phyloP scores from a whole-genome alignment of 2,329 filamentous ascomycete species.

The Stemphylium lycopersici region DNA sequence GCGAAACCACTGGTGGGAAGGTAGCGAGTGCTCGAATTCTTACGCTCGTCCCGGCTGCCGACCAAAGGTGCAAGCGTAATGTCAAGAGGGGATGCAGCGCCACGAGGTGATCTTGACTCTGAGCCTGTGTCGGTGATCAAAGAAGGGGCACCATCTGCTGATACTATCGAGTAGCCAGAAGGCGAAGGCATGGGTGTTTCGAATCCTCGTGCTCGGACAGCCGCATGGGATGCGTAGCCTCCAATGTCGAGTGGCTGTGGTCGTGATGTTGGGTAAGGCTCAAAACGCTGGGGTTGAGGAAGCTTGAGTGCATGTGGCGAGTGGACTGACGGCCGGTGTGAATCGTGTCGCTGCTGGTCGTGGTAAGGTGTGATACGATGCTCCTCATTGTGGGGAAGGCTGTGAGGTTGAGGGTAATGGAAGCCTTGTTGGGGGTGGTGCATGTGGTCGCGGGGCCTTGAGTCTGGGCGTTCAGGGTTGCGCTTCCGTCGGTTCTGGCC shows the following conservation, averaged over 20 bases:
- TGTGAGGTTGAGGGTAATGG: conserved; percentile 36
- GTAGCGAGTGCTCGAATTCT: conserved; percentile 45
- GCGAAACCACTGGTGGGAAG: conserved; percentile 49
- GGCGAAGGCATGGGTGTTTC: conserved; percentile 70
- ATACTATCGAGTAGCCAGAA: conserved; percentile 66
- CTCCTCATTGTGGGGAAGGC: conserved; percentile 34
- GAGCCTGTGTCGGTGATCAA: conserved; percentile 70
- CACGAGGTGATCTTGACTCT: conserved; percentile 54
- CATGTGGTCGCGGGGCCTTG: conserved; percentile 33
- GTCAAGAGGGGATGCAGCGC: conserved; percentile 55
- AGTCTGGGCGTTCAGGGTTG: conserved; percentile 44
- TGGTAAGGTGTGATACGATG: conserved; percentile 36
- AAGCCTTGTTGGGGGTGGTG: conserved; percentile 42
- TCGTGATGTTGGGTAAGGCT: conserved; percentile 40
- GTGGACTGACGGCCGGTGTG: conserved; percentile 33
- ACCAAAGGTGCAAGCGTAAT: conserved; percentile 48
- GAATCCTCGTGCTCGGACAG: conserved; percentile 40
- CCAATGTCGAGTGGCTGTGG: conserved; percentile 43
- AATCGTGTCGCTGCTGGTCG: conserved; percentile 33
- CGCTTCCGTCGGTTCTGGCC: conserved; percentile 78
- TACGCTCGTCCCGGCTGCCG: conserved; percentile 45
- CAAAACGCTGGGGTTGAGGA: conserved; percentile 41
- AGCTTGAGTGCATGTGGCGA: conserved; percentile 41
- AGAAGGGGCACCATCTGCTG: conserved; percentile 69
- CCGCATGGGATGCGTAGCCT: conserved; percentile 27